Evolutionary conservation across 139 green algal species (phyloP).

Genomic region (Chlorella sp.): DNA sequence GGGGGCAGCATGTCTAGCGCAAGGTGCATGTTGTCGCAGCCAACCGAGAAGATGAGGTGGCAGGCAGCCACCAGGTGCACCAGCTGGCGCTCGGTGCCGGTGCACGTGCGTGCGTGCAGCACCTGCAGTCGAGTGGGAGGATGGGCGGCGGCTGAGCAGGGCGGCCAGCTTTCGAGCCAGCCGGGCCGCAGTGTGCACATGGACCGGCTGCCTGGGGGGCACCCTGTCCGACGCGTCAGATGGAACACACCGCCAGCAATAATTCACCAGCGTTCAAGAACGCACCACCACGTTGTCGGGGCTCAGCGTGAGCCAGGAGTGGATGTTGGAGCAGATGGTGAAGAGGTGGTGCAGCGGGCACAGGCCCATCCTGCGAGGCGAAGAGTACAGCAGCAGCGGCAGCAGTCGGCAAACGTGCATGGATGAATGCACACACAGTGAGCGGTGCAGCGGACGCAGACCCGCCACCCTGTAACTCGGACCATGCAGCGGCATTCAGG

Average conservation of each 20-base stretch:
- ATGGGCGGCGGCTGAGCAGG: not conserved
- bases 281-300: conserved; percentile 38
- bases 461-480: too few species aligned
- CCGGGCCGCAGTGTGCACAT: too few species aligned
- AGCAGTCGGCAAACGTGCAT: too few species aligned
- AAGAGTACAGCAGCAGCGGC: too few species aligned
- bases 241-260: not conserved
- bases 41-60: conserved; percentile 45
- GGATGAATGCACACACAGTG: too few species aligned
- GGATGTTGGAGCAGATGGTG: conserved; percentile 42
- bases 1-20: conserved; percentile 36
- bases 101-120: conserved; percentile 47
- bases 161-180: too few species aligned
- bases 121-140: not conserved
- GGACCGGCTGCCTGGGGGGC: too few species aligned
- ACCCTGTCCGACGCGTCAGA: too few species aligned
- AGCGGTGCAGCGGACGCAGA: too few species aligned
- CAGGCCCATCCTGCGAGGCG: conserved; percentile 29
- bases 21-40: conserved; percentile 30
- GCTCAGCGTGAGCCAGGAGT: conserved; percentile 35
- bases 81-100: conserved; percentile 30
- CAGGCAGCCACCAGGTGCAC: conserved; percentile 40
- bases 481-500: too few species aligned
- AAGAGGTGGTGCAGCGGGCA: conserved; percentile 44
- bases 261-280: not conserved